Evolutionary conservation across 2,329 filamentous ascomycete genomes (phyloP).

Genomic region (Diaporthe amygdali): DNA sequence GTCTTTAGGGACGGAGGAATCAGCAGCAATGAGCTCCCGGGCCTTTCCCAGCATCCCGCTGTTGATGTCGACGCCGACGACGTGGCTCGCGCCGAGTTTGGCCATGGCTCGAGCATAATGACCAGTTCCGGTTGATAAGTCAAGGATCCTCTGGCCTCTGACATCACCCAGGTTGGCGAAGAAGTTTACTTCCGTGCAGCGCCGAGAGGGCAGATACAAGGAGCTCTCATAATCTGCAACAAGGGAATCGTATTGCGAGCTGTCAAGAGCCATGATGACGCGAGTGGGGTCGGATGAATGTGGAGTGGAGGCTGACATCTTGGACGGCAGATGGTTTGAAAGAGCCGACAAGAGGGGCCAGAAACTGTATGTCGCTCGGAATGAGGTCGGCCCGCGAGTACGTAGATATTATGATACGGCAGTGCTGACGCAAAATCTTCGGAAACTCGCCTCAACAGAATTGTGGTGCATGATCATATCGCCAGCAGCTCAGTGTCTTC

Average conservation of each 20-base stretch:
- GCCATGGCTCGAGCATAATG: neutral
- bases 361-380: neutral
- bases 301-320: no score
- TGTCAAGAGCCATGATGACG: neutral
- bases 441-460: no score
- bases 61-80: constrained; percentile 1
- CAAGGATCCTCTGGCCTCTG: neutral
- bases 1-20: neutral
- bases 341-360: neutral
- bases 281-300: neutral
- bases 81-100: neutral
- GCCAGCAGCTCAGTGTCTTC: no score
- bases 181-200: neutral
- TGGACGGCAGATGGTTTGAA: neutral
- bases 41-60: neutral
- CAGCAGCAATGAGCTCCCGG: neutral
- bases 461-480: no score
- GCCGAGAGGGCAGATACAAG: neutral
- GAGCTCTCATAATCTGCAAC: neutral
- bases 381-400: neutral
- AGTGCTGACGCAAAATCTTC: no score
- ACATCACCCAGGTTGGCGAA: neutral
- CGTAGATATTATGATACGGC: no score
- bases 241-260: neutral
- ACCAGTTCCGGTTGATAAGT: neutral